Evolutionary conservation across 768 basidiomycete species (phyloP), one percentile per base, ranked within the genome.

Genomic region (Trametes punicea): DNA sequence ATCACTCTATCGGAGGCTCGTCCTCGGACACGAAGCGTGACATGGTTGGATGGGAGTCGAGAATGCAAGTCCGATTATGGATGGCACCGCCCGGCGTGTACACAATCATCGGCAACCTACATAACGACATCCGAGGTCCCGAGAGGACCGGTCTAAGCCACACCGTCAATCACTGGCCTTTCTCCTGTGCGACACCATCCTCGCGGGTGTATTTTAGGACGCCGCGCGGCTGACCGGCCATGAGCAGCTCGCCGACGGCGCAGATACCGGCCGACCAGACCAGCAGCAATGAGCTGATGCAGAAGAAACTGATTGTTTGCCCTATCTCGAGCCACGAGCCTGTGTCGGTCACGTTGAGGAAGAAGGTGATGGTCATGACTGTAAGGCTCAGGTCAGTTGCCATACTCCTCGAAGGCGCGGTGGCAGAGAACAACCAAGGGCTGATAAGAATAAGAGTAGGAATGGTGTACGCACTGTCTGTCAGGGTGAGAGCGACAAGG

Each of bases 271-370:
- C 88, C 0, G 87, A 86, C 83, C 88, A 93, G 4, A 90, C 75
- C 36, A 90, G 75, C 51, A 94, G 73, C 33, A 93, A 71, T 1
- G 89, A 91, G 1, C 88, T 83, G 57, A 93, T 90, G 62, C 85
- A 87, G 71, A 92, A 94, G 73, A 93, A 92, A 46, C 81, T 90
- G 67, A 94, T 92, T 0, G 89, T 85, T 65, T 90, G 88, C 6
- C 92, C 91, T 49, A 93, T 94, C 65, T 94, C 89, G 55, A 93
- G 73, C 92, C 92, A 94, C 3, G 88, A 90, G 0, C 92, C 88
- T 81, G 63, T 31, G 67, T 94, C 90, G 21, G 83, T 84, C 25
- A 94, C 91, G 34, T 82, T 82, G 75, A 85, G 85, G 70, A 94
- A 93, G 73, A 93, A 93, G 4, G 84, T 76, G 55, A 91, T 75